These are phyloP conservation scores for Inonotus obliquus DNA, from an alignment of 1,284 basidiomycete species.

Conservation along the genomic window DNA sequence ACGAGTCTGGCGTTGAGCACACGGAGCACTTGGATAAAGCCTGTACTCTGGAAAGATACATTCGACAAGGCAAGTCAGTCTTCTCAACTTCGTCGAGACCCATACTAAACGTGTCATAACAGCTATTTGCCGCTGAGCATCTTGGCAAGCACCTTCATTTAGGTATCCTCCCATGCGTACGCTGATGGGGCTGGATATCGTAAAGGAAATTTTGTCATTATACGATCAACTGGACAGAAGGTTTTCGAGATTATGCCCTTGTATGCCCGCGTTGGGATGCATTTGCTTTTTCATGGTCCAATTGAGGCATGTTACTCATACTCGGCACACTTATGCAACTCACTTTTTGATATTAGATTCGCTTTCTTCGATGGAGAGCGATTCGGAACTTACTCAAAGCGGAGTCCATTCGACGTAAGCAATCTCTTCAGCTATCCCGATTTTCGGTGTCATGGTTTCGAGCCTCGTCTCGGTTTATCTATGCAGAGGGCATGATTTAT, in stretches of 20 bases:
- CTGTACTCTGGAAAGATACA: conserved; percentile 7
- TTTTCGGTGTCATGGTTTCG: neutral
- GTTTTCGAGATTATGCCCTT: conserved; percentile 48
- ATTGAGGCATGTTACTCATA: conserved; percentile 8
- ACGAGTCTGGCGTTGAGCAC: conserved; percentile 11
- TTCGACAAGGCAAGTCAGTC: conserved; percentile 10
- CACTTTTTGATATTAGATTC: conserved; percentile 22
- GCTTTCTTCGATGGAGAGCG: conserved; percentile 34
- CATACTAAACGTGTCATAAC: neutral
- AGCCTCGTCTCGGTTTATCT: neutral
- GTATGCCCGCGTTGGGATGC: conserved; percentile 38
- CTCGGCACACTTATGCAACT: neutral
- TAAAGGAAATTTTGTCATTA: conserved; percentile 36
- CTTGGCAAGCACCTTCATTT: neutral
- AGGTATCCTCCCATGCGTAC: neutral
- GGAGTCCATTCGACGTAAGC: conserved; percentile 42
- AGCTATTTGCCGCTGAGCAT: conserved; percentile 17
- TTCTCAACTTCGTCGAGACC: neutral
- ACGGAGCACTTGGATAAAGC: conserved; percentile 10
- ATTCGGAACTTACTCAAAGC: conserved; percentile 37
- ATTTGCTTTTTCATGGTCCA: conserved; percentile 38
- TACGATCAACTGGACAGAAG: conserved; percentile 38
- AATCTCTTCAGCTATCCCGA: neutral
- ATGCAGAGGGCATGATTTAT: conserved; percentile 26
- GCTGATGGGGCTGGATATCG: neutral